A percentile compares a stretch with the other conserved stretches of the same genome.
These are phyloP conservation scores for Nasturtium officinale DNA, from an alignment of 345 rosid genomes.

Conservation along the genomic window DNA sequence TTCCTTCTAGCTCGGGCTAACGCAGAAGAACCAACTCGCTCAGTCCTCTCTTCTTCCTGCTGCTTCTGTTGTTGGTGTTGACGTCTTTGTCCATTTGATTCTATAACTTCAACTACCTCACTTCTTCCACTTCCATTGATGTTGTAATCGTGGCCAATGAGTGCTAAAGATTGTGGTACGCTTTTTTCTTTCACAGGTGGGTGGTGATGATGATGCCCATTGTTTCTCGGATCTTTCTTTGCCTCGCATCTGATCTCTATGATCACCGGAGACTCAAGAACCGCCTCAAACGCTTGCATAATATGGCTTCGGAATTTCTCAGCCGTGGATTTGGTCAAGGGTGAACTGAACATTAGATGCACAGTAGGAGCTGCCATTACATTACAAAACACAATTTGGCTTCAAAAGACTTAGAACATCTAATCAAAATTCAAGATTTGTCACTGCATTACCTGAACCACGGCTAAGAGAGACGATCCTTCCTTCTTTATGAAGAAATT, in stretches of 20 bases:
- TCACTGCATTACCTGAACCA: conserved; percentile 66
- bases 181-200: conserved; percentile 34
- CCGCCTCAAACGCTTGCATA: conserved; percentile 84
- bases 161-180: conserved; percentile 45
- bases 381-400: not conserved
- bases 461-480: conserved; percentile 74
- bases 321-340: conserved; percentile 61
- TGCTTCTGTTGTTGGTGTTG: conserved; percentile 37
- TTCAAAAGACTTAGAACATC: not conserved
- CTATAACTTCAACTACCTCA: conserved; percentile 79
- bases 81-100: conserved; percentile 45
- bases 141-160: conserved; percentile 37
- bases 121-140: conserved; percentile 48
- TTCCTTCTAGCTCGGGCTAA: conserved; percentile 53
- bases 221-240: conserved; percentile 48
- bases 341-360: conserved; percentile 81
- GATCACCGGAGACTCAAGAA: conserved; percentile 75
- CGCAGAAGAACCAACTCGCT: conserved; percentile 34
- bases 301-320: conserved; percentile 78
- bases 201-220: conserved; percentile 25
- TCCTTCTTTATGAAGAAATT: conserved; percentile 87
- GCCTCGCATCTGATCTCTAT: conserved; percentile 81
- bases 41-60: conserved; percentile 32
- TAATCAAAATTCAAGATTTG: conserved; percentile 18
- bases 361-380: conserved; percentile 85